Conservation (phyloP, 2,329 filamentous ascomycete genomes). For the Paracoccidioides lutzii region DNA sequence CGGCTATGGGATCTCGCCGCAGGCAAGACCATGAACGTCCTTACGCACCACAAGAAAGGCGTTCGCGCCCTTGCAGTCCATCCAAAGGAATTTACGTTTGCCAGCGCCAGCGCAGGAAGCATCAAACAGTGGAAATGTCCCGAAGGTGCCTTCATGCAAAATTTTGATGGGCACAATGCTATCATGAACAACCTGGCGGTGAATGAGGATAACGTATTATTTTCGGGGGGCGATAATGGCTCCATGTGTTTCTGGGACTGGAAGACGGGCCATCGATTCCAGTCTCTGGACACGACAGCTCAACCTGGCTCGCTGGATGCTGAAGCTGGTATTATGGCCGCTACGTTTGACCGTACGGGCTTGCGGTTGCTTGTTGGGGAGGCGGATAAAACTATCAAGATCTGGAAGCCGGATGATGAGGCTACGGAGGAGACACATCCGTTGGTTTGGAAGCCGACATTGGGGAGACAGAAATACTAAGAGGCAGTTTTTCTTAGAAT, state of each 20-base stretch:
- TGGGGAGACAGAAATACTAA: constrained; percentile 64
- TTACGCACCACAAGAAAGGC: constrained; percentile 98
- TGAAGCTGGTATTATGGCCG: constrained; percentile 88
- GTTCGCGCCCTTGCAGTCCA: constrained; percentile 75
- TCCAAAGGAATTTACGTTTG: constrained; percentile 91
- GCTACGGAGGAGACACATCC: constrained; percentile 88
- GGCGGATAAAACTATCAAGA: constrained; percentile 95
- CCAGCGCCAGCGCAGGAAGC: constrained; percentile 75
- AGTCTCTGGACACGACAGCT: constrained; percentile 77
- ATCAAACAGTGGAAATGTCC: constrained; percentile 99
- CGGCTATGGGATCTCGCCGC: constrained; percentile 92
- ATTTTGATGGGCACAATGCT: constrained; percentile 90
- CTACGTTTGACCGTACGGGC: constrained; percentile 81
- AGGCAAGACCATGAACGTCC: constrained; percentile 86
- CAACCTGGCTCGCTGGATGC: constrained; percentile 91
- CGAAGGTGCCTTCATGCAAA: constrained; percentile 97
- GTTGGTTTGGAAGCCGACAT: constrained; percentile 75
- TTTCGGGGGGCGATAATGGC: constrained; percentile 90
- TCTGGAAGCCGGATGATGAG: constrained; percentile 88
- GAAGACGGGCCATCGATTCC: constrained; percentile 90
- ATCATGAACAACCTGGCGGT: constrained; percentile 91
- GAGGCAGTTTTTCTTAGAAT: constrained; percentile 6
- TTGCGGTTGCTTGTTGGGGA: constrained; percentile 85
- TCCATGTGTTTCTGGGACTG: constrained; percentile 98
- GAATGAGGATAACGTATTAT: constrained; percentile 89